Percentiles rank a stretch among this genome's conserved stretches.
phyloP scores from a whole-genome alignment of 441 rosid species.

The Eruca vesicaria region DNA sequence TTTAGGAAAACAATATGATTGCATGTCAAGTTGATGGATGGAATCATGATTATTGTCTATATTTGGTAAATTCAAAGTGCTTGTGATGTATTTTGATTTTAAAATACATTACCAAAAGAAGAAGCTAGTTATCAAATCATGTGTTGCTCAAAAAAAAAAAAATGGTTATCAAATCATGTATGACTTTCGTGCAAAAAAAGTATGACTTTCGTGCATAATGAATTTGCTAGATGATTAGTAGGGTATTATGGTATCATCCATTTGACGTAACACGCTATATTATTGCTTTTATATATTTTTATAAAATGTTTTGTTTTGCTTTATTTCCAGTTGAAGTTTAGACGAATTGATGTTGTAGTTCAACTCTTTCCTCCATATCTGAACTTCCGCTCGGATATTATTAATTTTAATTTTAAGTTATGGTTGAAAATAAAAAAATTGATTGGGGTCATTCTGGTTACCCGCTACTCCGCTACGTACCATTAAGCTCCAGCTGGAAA shows the following conservation, averaged over 20 bases:
- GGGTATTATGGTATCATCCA: not conserved
- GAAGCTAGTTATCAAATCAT: slow-evolving; percentile 23
- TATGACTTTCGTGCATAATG: slow-evolving; percentile 4
- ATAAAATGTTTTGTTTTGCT: not conserved
- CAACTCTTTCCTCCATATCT: too few species aligned
- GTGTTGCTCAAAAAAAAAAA: not conserved
- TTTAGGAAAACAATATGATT: not conserved
- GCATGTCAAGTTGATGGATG: not conserved
- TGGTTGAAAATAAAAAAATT: not conserved
- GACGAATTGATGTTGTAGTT: not conserved
- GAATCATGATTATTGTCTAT: slow-evolving; percentile 1
- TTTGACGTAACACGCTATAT: not conserved
- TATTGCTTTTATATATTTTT: not conserved
- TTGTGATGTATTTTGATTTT: not conserved
- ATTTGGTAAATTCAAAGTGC: slow-evolving; percentile 12
- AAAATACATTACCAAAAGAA: slow-evolving; percentile 9
- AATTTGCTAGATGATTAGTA: not conserved
- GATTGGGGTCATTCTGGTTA: not conserved
- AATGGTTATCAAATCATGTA: slow-evolving; percentile 17
- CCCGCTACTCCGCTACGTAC: not conserved
- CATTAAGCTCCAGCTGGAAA: not conserved
- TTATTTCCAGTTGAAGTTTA: not conserved
- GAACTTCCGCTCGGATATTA: too few species aligned
- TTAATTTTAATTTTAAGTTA: not conserved
- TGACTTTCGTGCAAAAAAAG: too few species aligned